These are phyloP conservation scores for Apiotrichum porosum DNA, from an alignment of 1,284 basidiomycete species.

Conservation along the genomic window DNA sequence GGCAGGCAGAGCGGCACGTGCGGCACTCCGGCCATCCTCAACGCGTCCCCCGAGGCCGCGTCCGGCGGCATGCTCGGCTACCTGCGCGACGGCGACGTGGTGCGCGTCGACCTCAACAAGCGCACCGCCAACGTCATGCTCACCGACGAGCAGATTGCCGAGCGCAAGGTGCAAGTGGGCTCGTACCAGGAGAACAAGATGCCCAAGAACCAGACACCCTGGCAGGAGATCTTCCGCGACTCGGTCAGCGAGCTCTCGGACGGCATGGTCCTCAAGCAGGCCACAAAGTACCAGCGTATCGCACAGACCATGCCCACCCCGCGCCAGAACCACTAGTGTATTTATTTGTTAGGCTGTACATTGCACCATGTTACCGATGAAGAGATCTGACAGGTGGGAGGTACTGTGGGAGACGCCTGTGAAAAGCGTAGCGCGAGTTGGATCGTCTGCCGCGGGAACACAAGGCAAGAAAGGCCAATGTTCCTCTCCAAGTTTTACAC, in stretches of 20 bases:
- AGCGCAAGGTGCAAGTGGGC: slow-evolving; percentile 37
- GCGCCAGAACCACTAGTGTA: slow-evolving; percentile 43
- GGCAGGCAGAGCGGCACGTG: slow-evolving; percentile 47
- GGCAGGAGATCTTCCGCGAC: slow-evolving; percentile 47
- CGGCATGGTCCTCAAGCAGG: slow-evolving; percentile 45
- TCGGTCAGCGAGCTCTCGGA: slow-evolving; percentile 41
- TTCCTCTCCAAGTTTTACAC: too few relatives aligned
- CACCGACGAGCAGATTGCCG: slow-evolving; percentile 31
- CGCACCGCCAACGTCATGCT: slow-evolving; percentile 39
- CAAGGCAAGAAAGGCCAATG: too few relatives aligned
- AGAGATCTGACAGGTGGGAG: too few relatives aligned
- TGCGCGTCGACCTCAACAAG: slow-evolving; percentile 43
- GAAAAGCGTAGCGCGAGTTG: too few relatives aligned
- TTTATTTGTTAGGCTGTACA: too few relatives aligned
- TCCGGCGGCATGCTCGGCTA: slow-evolving; percentile 45
- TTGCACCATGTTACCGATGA: too few relatives aligned
- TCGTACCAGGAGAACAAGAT: slow-evolving; percentile 21
- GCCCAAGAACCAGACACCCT: slow-evolving; percentile 44
- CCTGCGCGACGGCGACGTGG: slow-evolving; percentile 44
- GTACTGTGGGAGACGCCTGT: too few relatives aligned
- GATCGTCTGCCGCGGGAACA: too few relatives aligned
- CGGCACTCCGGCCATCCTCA: slow-evolving; percentile 47
- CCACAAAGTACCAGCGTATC: slow-evolving; percentile 45
- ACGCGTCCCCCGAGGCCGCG: slow-evolving; percentile 46
- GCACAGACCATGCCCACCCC: slow-evolving; percentile 40